Conservation (phyloP, 129 eudicot species). For the Flaveria trinervia region DNA sequence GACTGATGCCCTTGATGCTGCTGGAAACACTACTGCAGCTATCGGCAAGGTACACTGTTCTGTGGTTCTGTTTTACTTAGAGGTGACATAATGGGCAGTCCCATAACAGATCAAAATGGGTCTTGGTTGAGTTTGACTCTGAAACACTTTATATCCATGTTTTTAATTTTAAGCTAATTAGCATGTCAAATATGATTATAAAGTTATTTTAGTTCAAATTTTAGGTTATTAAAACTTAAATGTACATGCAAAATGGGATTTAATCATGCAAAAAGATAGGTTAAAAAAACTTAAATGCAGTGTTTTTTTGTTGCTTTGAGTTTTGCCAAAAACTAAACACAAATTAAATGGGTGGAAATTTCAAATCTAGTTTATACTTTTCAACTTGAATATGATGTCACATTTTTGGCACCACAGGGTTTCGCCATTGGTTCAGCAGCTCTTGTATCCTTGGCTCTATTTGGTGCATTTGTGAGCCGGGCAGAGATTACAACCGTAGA, state of each 20-base stretch:
- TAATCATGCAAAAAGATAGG: neutral
- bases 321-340: neutral
- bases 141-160: neutral
- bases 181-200: neutral
- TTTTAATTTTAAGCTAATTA: neutral
- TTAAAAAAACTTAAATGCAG: neutral
- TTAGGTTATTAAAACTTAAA: too few species aligned
- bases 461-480: conserved; percentile 91
- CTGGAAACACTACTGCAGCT: conserved; percentile 91
- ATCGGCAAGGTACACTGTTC: conserved; percentile 65
- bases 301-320: neutral
- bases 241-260: neutral
- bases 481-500: conserved; percentile 72
- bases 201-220: too few species aligned
- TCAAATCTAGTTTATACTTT: neutral
- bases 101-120: neutral
- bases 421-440: conserved; percentile 94
- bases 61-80: conserved; percentile 8
- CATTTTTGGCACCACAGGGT: conserved; percentile 39
- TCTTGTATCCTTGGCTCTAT: conserved; percentile 78
- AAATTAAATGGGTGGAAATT: neutral
- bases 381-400: conserved; percentile 10
- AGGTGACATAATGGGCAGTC: neutral
- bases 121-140: neutral
- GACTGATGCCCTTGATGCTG: conserved; percentile 92